Evolutionary conservation across 192 early-diverging fungal species (phyloP).

Genomic region (Coemansia sp.): DNA sequence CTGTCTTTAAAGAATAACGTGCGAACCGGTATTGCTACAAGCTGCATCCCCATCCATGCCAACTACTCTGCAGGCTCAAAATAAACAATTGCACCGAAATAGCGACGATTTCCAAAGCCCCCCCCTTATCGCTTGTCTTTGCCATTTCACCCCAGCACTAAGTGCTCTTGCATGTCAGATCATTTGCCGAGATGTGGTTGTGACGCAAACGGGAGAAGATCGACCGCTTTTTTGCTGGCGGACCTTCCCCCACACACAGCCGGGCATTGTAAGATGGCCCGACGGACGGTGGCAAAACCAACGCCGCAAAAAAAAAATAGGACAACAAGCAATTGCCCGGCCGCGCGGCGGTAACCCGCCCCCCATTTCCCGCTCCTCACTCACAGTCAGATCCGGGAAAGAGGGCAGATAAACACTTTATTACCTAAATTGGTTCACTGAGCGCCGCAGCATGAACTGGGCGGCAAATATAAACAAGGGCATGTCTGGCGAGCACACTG

Average conservation of each 20-base stretch:
- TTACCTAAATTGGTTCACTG: not conserved
- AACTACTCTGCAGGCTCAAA: not conserved
- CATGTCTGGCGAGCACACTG: not conserved
- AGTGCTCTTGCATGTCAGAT: not conserved
- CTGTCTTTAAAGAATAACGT: not conserved
- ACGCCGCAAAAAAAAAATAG: not conserved
- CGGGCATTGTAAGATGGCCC: slow-evolving; percentile 1
- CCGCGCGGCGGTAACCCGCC: slow-evolving; percentile 5
- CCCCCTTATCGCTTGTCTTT: not conserved
- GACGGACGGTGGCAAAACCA: not conserved
- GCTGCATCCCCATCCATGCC: not conserved
- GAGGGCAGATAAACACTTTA: not conserved
- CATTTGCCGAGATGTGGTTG: not conserved
- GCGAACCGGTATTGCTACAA: not conserved
- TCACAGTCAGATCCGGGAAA: not conserved
- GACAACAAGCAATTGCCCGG: slow-evolving; percentile 2
- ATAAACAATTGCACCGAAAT: slow-evolving; percentile 4
- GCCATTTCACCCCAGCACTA: not conserved
- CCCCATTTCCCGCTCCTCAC: not conserved
- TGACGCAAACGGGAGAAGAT: not conserved
- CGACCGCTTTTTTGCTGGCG: not conserved
- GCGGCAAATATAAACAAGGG: slow-evolving; percentile 1
- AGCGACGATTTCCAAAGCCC: not conserved
- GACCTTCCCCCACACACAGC: not conserved
- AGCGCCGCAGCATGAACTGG: not conserved